Conservation (phyloP, 179 eudicot species). For the Beta lomatogona region DNA sequence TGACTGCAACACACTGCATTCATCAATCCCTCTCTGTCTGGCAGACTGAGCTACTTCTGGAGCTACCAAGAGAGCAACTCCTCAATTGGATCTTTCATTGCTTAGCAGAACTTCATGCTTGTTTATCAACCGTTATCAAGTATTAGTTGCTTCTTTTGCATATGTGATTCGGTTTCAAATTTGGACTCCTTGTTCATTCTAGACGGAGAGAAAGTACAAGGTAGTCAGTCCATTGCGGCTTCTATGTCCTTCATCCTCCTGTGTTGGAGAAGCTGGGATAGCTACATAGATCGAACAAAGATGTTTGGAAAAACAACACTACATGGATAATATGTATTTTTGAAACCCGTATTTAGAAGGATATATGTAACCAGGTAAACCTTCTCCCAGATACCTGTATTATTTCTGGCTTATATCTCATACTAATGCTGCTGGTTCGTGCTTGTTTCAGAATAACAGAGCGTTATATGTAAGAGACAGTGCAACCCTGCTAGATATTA, state of each 20-base stretch:
- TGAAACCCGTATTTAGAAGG: constrained; percentile 6
- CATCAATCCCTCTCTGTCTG: constrained; percentile 4
- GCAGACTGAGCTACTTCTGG: constrained; percentile 88
- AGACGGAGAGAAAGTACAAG: constrained; percentile 1
- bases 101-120: constrained; percentile 78
- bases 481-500: neutral
- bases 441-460: constrained; percentile 6
- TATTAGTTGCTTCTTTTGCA: constrained; percentile 41
- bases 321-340: neutral
- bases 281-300: constrained; percentile 16
- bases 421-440: constrained; percentile 11
- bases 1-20: neutral
- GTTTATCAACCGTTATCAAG: constrained; percentile 78
- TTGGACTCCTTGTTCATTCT: constrained; percentile 4
- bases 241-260: neutral
- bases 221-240: neutral
- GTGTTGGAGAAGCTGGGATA: neutral
- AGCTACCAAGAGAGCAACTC: constrained; percentile 86
- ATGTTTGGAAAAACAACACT: neutral
- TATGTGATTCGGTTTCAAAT: neutral
- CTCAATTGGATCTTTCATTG: constrained; percentile 94
- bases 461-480: neutral
- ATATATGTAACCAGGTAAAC: constrained; percentile 20
- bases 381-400: neutral
- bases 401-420: neutral